Conservation (phyloP, 495 filamentous ascomycete species). For the Neurospora tetrasperma region DNA sequence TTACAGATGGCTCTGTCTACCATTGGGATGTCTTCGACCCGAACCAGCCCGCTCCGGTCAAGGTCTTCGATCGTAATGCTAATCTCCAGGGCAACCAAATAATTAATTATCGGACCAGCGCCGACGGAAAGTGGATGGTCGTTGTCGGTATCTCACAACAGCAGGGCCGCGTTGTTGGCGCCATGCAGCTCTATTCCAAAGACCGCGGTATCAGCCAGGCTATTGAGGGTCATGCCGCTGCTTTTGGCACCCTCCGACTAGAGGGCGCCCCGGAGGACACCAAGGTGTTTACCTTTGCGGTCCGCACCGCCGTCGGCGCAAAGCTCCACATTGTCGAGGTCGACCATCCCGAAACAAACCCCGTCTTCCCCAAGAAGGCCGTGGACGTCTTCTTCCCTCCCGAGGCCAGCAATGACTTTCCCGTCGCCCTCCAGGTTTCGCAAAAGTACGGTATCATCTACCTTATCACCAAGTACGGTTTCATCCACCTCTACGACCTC, state of each 20-base stretch:
- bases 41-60: constrained; percentile 64
- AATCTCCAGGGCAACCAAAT: constrained; percentile 95
- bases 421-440: constrained; percentile 95
- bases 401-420: constrained; percentile 93
- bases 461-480: constrained; percentile 96
- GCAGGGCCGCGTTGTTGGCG: constrained; percentile 85
- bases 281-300: constrained; percentile 93
- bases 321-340: constrained; percentile 98
- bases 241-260: constrained; percentile 81
- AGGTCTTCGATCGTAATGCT: constrained; percentile 84
- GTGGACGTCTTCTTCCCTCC: constrained; percentile 96
- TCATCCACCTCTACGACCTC: constrained; percentile 96
- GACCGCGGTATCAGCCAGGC: constrained; percentile 94
- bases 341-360: constrained; percentile 82
- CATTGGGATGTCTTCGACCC: constrained; percentile 94
- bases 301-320: constrained; percentile 73
- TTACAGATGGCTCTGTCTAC: constrained; percentile 83
- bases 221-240: constrained; percentile 94
- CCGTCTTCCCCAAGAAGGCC: constrained; percentile 82
- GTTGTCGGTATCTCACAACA: constrained; percentile 91
- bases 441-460: constrained; percentile 92
- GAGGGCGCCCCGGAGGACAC: constrained; percentile 85
- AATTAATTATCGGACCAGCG: constrained; percentile 97
- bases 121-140: constrained; percentile 96
- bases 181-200: constrained; percentile 93